Evolutionary conservation across 1,284 basidiomycete species (phyloP), one percentile per base, ranked within the genome.

Genomic region (Sanghuangporus baumii): DNA sequence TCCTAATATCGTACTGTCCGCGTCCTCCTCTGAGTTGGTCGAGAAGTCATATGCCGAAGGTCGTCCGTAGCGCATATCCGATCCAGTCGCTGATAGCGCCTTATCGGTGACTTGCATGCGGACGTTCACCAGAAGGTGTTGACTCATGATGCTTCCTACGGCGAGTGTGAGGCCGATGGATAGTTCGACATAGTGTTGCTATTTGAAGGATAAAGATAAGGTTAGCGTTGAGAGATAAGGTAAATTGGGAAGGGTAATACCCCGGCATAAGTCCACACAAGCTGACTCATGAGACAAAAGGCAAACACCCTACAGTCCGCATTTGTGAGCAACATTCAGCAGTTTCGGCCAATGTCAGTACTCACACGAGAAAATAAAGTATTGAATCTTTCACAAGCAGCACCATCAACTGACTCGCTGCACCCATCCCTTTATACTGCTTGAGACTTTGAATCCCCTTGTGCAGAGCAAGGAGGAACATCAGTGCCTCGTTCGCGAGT

Each of bases 361-460:
- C 61, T 52, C 46, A 62, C 61, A 58, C 61, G 31, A 62, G 41
- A 37, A 62, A 62, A 43, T 62, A 62, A 36, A 58, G 12, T 8
- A 43, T 47, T 18, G 61, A 62, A n/a, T 62, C 61, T 18, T 47
- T 58, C 3, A 62, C 61, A 34, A 62, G 61, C 6, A 62, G 31
- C 7, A 58, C 26, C 26, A 56, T 52, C 7, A 62, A 38, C 12
- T 51, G 47, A 18, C 56, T 52, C 31, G 34, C 18, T 18, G 48
- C 18, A 8, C 57, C 31, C 38, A n/a, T 20, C 6, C 20, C 31
- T 16, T 41, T 37, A 23, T 54, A 54, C n/a, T 26, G 14, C 20
- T 37, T 37, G 3, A 62, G 4, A 18, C 50, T 62, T 31, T 38
- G 34, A 36, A 58, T 41, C n/a, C 61, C 61, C 38, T 62, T 62